Base-by-base conservation (phyloP, 495 filamentous ascomycete species). In the Annulohypoxylon bovei region DNA sequence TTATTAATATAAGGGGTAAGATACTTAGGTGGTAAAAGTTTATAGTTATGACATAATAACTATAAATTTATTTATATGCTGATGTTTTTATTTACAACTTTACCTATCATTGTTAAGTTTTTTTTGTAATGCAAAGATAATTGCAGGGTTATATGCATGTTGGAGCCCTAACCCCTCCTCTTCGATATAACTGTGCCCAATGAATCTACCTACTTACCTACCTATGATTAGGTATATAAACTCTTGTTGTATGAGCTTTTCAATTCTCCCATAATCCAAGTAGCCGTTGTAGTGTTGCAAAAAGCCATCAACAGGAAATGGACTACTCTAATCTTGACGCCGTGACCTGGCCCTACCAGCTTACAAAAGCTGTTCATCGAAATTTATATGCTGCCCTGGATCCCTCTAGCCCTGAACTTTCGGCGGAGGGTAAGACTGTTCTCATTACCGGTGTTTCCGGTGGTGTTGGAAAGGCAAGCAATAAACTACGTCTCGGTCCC, bases 401-500 rank as follows among this genome's bases (percentile, higher is more conserved):
- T n/a, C 79, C 81, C 14, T 52, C 76, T 28, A 70, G 71, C 6
- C 74, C 78, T 3, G 71, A 67, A 11, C 72, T 80, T 28, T 78
- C 78, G 8, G 77, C 79, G 35, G 71, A 71, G 5, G 80, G 77
- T 2, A 81, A 79, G 65, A 80, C 81, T 4, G 67, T 81, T 16
- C 60, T 84, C 22, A 76, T 84, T 54, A 84, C 81, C 20, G 81
- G 81, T 12, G 81, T 76, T 25, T 74, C 72, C 44, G 68, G 75
- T 22, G 79, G 80, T 28, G 65, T 84, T 33, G 81, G 81, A 35
- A 72, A 64, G 32, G 75, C 70, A 68, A 54, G 53, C 6, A 49
- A 1, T 3, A 22, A n/a, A 11, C 9, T 1, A 11, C 12, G 2
- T 49, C 12, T 7, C 6, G 3, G 23, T 23, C 18, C 6, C 23